These are phyloP conservation scores for Calendula officinalis DNA, from an alignment of 129 eudicot species.

Conservation along the genomic window DNA sequence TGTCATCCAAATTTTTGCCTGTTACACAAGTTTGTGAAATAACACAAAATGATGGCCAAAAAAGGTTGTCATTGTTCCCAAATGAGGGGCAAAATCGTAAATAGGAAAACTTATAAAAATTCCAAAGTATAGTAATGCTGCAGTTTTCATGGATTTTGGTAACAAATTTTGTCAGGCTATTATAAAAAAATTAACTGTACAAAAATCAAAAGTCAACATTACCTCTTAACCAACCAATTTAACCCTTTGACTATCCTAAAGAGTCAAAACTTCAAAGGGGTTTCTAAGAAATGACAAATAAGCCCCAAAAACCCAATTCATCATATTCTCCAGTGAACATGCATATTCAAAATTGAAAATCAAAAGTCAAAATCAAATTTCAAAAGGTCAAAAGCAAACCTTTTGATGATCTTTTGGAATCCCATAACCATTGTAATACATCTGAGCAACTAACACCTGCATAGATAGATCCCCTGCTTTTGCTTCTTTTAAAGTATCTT, in stretches of 20 bases:
- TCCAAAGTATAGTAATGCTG: too few relatives aligned
- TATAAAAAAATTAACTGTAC: too few relatives aligned
- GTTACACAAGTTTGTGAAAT: constrained; percentile 13
- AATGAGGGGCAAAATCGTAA: too few relatives aligned
- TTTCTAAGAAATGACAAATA: constrained; percentile 4
- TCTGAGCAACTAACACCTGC: constrained; percentile 78
- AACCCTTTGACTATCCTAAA: too few relatives aligned
- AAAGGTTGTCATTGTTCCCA: too few relatives aligned
- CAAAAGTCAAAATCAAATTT: constrained; percentile 7
- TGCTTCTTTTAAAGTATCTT: constrained; percentile 63
- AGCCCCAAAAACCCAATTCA: background rate
- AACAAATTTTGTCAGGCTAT: too few relatives aligned
- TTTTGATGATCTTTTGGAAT: constrained; percentile 62
- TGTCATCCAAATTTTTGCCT: constrained; percentile 82
- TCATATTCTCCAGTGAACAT: background rate
- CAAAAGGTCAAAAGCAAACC: constrained; percentile 35
- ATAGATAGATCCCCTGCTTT: constrained; percentile 70
- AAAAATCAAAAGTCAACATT: too few relatives aligned
- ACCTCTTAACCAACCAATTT: too few relatives aligned
- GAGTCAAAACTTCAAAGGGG: background rate
- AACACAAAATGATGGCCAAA: background rate
- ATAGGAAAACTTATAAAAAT: too few relatives aligned
- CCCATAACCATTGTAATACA: constrained; percentile 73
- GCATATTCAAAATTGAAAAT: constrained; percentile 6
- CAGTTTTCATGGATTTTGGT: too few relatives aligned